Percentiles rank a stretch among this genome's conserved stretches.
Conservation (phyloP, 495 filamentous ascomycete species). For the Hypoxylon cercidicola region DNA sequence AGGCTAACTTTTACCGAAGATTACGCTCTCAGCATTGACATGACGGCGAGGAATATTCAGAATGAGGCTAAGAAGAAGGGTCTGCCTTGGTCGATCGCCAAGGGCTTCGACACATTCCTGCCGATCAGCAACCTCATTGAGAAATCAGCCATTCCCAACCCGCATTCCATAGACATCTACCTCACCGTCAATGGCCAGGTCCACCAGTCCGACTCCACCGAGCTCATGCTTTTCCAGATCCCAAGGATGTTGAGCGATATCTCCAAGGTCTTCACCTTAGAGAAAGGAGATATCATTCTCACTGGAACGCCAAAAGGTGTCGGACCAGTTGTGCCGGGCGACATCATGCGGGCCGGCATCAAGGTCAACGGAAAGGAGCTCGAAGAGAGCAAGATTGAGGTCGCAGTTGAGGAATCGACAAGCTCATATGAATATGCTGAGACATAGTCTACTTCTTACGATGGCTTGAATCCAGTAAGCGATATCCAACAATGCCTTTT, state of each 20-base stretch:
- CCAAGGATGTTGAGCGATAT: conserved; percentile 90
- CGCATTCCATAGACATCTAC: conserved; percentile 86
- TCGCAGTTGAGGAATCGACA: conserved; percentile 76
- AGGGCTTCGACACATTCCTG: conserved; percentile 97
- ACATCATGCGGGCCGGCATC: conserved; percentile 88
- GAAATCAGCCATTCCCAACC: conserved; percentile 82
- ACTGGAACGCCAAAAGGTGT: conserved; percentile 98
- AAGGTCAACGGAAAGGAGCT: conserved; percentile 84
- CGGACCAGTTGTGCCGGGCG: conserved; percentile 83
- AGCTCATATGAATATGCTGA: conserved; percentile 67
- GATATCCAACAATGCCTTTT: conserved; percentile 4
- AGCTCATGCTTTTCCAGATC: conserved; percentile 91
- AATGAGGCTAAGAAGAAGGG: conserved; percentile 96
- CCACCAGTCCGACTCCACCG: conserved; percentile 85
- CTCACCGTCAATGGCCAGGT: conserved; percentile 79
- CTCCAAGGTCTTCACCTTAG: conserved; percentile 90
- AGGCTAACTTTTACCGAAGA: conserved; percentile 54
- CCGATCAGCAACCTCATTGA: conserved; percentile 82
- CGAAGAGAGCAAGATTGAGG: conserved; percentile 86
- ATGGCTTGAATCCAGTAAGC: neutral
- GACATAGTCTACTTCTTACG: conserved; percentile 56
- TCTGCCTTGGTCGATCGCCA: conserved; percentile 94
- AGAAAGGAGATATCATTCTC: conserved; percentile 89
- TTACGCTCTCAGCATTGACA: conserved; percentile 89
- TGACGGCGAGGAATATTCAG: conserved; percentile 93